Base-by-base conservation (phyloP, 345 rosid genomes). In the Camelina neglecta region DNA sequence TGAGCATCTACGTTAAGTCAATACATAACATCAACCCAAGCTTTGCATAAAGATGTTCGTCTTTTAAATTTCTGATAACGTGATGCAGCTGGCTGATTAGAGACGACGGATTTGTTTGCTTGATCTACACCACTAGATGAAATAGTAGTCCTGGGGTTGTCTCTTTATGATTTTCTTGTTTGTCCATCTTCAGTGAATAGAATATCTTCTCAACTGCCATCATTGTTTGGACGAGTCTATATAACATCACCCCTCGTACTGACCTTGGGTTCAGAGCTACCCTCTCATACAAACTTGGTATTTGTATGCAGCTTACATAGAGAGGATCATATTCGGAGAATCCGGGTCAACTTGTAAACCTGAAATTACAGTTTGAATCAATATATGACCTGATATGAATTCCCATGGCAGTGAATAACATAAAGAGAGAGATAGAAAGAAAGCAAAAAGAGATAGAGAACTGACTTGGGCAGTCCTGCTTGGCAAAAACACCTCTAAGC, bases 381-480 rank as follows among this genome's bases (percentile, higher is more conserved):
- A 60, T 12, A 64, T 44, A 36, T 42, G 35, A 59, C 31, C 16
- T 16, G 23, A 29, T 62, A 70, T 42, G 16, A n/a, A 55, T 69
- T 51, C 21, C 18, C 57, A 45, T 76, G 50, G 58, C 31, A 31
- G 64, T 20, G 39, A 36, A 45, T 35, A 67, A 41, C 13, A 66
- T 6, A 69, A 54, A 68, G 38, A 58, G 6, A 60, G 55, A 65
- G 10, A 64, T 49, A 72, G 75, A 67, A 29, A 29, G 31, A 29
- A 29, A 29, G 31, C 31, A 29, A 67, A 67, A 38, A 48, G 15
- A 59, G 51, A 64, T 54, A 72, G 75, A 69, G 69, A 75, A 73
- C 86, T 54, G 67, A 90, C 99, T 88, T 92, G 99, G 31, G 97
- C 98, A 76, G 93, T 90, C 81, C 98, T 87, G 84, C 89, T 81